Percentiles rank a stretch among this genome's conserved stretches.
Evolutionary conservation across 2,329 filamentous ascomycete species (phyloP).

Genomic region (Aspergillus sp.): DNA sequence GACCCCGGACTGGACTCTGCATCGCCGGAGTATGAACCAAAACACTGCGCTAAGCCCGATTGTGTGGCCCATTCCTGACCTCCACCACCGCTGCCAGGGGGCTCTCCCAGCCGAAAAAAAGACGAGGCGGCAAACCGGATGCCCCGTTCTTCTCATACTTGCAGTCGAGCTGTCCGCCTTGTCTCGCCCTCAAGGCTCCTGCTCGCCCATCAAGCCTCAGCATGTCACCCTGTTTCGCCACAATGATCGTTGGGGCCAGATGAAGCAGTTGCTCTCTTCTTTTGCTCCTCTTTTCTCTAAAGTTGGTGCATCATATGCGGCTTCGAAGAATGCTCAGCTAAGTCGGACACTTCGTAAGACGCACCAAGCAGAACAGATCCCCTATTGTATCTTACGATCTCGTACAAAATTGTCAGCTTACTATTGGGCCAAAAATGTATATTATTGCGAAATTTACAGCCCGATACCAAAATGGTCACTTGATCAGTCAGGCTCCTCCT

Average conservation of each 20-base stretch:
- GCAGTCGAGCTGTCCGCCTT: constrained; percentile 3
- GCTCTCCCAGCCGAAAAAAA: constrained; percentile 15
- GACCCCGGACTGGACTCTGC: constrained; percentile 10
- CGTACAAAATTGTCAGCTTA: not conserved
- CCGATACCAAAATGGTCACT: constrained; percentile 12
- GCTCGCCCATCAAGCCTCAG: not conserved
- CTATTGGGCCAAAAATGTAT: not conserved
- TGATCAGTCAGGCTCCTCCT: constrained; percentile 1
- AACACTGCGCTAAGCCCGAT: constrained; percentile 18
- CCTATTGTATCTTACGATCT: constrained; percentile 4
- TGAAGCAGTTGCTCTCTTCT: constrained; percentile 11
- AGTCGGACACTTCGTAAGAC: not conserved
- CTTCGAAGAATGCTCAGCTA: not conserved
- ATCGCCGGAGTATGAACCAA: constrained; percentile 2
- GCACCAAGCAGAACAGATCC: too few species aligned
- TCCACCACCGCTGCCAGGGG: constrained; percentile 10
- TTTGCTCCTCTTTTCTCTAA: not conserved
- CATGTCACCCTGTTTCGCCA: constrained; percentile 1
- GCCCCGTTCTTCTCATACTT: constrained; percentile 3
- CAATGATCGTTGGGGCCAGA: constrained; percentile 1
- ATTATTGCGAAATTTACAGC: not conserved
- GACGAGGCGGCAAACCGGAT: constrained; percentile 30
- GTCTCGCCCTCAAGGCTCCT: not conserved
- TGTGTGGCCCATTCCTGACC: constrained; percentile 12
- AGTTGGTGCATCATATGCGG: not conserved